Percentiles rank a stretch among this genome's conserved stretches.
These are phyloP conservation scores for Kodamaea nitidulidarum DNA, from an alignment of 805 yeast species.

Conservation along the genomic window DNA sequence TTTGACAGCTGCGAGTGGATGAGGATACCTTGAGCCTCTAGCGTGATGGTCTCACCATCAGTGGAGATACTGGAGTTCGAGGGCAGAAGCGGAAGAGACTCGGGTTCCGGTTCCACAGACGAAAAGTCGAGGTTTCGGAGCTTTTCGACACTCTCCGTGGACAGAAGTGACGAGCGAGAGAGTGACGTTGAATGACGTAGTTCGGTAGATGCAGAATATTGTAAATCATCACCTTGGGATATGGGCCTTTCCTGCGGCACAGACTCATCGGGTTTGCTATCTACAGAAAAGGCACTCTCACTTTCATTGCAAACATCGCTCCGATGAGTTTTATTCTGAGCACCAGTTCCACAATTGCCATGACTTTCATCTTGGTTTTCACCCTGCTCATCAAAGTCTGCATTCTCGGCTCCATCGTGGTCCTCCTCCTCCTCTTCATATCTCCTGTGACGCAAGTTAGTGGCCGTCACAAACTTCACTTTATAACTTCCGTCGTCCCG, in stretches of 20 bases:
- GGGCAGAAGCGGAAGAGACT: not conserved
- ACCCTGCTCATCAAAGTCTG: too few species aligned
- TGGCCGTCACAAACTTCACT: constrained; percentile 64
- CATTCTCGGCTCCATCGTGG: too few species aligned
- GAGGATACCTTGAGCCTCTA: constrained; percentile 92
- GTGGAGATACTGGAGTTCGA: constrained; percentile 38
- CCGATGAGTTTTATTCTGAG: too few species aligned
- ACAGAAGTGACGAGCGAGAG: not conserved
- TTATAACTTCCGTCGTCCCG: constrained; percentile 72
- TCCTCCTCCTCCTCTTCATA: too few species aligned
- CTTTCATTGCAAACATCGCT: not conserved
- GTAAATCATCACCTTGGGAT: too few species aligned
- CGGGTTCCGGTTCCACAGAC: not conserved
- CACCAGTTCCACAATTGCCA: too few species aligned
- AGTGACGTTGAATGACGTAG: too few species aligned
- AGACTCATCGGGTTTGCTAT: too few species aligned
- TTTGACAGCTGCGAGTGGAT: constrained; percentile 58
- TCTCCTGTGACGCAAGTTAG: constrained; percentile 18
- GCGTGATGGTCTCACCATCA: constrained; percentile 60
- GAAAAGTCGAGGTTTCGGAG: constrained; percentile 1
- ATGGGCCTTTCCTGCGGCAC: too few species aligned
- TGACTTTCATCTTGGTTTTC: too few species aligned
- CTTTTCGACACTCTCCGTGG: not conserved
- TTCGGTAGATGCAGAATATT: too few species aligned
- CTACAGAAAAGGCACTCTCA: too few species aligned